These are phyloP conservation scores for Vanderwaltozyma polyspora DNA, from an alignment of 805 yeast species.

Conservation along the genomic window DNA sequence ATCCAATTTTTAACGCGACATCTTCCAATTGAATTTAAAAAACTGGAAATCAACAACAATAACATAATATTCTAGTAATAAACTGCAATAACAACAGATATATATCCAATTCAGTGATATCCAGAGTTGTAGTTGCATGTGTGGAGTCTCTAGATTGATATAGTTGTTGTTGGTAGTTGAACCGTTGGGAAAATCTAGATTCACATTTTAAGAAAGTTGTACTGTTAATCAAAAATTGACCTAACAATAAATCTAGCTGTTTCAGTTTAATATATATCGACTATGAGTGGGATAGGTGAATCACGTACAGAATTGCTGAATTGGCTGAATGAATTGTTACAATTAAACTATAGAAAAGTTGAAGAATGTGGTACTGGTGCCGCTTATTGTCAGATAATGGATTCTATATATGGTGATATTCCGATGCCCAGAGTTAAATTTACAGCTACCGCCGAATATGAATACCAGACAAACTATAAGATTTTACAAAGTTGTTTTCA, in stretches of 20 bases:
- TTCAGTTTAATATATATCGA: background rate
- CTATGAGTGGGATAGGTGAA: slow-evolving; percentile 40
- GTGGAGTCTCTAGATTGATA: too few species aligned
- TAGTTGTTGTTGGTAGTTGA: too few species aligned
- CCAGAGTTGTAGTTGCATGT: too few species aligned
- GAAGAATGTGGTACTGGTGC: slow-evolving; percentile 97
- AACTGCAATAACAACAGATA: too few species aligned
- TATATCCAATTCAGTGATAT: too few species aligned
- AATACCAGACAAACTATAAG: slow-evolving; percentile 70
- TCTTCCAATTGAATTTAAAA: too few species aligned
- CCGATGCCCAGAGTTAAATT: slow-evolving; percentile 73
- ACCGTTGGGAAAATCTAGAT: too few species aligned
- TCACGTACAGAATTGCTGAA: slow-evolving; percentile 72
- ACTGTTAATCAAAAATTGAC: too few species aligned
- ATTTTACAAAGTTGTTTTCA: slow-evolving; percentile 73
- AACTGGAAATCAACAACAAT: too few species aligned
- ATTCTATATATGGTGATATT: slow-evolving; percentile 70
- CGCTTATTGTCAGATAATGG: slow-evolving; percentile 85
- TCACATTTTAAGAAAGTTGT: background rate
- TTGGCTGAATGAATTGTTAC: slow-evolving; percentile 73
- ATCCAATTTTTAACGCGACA: too few species aligned
- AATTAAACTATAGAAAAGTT: slow-evolving; percentile 57
- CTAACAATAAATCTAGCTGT: too few species aligned
- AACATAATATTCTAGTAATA: too few species aligned
- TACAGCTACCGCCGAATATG: slow-evolving; percentile 61